These are phyloP conservation scores for Porpolomopsis calyptriformis DNA, from an alignment of 768 basidiomycete species.

Conservation along the genomic window DNA sequence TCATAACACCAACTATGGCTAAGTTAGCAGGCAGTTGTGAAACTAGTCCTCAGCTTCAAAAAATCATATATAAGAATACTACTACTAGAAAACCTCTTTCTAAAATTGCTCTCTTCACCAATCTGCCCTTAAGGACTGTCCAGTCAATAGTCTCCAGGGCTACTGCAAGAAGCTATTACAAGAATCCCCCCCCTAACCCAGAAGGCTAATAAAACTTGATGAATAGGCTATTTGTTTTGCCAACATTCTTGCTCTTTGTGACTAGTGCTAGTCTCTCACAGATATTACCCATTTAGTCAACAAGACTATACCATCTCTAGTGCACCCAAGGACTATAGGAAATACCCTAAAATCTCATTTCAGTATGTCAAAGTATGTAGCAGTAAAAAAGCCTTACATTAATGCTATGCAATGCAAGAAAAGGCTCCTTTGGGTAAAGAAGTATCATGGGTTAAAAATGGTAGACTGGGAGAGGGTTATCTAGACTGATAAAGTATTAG, in stretches of 20 bases:
- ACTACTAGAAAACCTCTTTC: no score
- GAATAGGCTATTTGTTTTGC: not conserved
- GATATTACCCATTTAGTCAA: conserved; percentile 1
- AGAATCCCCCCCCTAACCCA: not conserved
- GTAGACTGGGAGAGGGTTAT: conserved; percentile 3
- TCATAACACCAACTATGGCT: no score
- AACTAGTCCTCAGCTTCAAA: no score
- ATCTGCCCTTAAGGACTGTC: not conserved
- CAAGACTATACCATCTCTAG: not conserved
- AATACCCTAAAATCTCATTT: not conserved
- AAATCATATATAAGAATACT: no score
- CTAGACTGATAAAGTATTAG: conserved; percentile 1
- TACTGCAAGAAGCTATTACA: not conserved
- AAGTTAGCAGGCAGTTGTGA: no score
- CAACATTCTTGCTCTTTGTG: not conserved
- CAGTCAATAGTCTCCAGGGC: not conserved
- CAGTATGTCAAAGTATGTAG: not conserved
- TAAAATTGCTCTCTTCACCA: not conserved
- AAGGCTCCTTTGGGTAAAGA: not conserved
- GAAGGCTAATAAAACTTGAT: not conserved
- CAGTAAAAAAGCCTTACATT: conserved; percentile 2
- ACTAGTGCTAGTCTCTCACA: not conserved
- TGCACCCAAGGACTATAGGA: not conserved
- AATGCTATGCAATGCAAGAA: not conserved
- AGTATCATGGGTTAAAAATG: not conserved